Evolutionary conservation across 2,329 filamentous ascomycete species (phyloP), one percentile per base, ranked within the genome.

Genomic region (Penicillium polonicum): DNA sequence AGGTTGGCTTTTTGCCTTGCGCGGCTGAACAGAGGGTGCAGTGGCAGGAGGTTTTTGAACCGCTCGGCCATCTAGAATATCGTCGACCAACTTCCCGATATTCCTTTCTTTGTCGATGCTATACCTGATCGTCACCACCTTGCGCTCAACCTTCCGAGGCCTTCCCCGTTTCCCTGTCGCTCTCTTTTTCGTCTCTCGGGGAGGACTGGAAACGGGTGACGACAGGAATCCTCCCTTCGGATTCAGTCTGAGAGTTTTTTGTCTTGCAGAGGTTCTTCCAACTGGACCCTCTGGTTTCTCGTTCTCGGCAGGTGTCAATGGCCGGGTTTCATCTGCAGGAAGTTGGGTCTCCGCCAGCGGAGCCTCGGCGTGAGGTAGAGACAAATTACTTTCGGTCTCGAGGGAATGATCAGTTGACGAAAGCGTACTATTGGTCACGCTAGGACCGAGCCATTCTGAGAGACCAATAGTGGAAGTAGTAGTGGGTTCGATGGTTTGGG

Each of bases 81-180:
- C 76, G 25, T 86, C 75, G 55, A 96, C 88, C 62, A 80, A 82
- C 9, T 79, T 70, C 0, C 87, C 88, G 29, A 90, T 71, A 0
- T 74, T 74, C 33, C 74, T 76, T 29, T 69, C 70, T 7, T 76
- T 69, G 55, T 84, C 81, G 5, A 66, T 68, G 2, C 83, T 84
- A 67, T 93, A 93, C 59, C 75, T 79, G 33, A 91, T 79, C 13
- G 76, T 74, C 2, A 86, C 80, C 5, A 89, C 3, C 48, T 66
- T 70, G 23, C 55, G 62, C 10, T 60, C 60, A n/a, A 19, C 27
- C 27, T 60, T 60, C 65, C 71, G 48, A 5, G 60, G 68, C 65
- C 73, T 80, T 39, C 70, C 68, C 42, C 74, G 70, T 61, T 73
- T 76, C 39, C 60, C 68, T 33, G 55, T 48, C 55, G 50, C 42